A percentile compares a stretch with the other conserved stretches of the same genome.
Conservation (phyloP, 1,284 basidiomycete species). For the Cutaneotrichosporon mucoides region DNA sequence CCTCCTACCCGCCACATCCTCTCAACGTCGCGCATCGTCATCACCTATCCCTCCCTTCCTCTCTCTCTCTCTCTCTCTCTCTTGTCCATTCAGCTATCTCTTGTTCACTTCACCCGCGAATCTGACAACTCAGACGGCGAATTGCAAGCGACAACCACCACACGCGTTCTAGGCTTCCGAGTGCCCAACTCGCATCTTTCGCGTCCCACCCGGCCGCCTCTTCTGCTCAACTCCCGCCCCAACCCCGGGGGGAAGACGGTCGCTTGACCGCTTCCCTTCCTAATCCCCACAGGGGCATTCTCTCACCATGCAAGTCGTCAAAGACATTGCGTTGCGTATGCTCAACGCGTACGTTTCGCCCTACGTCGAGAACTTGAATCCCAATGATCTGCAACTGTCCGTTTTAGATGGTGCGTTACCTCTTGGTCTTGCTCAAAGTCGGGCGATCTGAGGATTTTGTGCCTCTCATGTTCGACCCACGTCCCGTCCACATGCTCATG, state of each 20-base stretch:
- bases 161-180: too few relatives aligned
- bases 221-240: background rate
- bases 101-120: too few relatives aligned
- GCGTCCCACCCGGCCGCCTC: background rate
- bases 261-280: constrained; percentile 5
- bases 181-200: background rate
- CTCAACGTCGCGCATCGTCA: background rate
- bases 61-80: background rate
- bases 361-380: constrained; percentile 95
- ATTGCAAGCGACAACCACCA: too few relatives aligned
- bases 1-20: background rate
- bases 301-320: constrained; percentile 41
- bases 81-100: too few relatives aligned
- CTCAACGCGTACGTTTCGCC: constrained; percentile 90
- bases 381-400: constrained; percentile 91
- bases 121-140: too few relatives aligned
- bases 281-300: constrained; percentile 4
- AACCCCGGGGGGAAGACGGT: constrained; percentile 5
- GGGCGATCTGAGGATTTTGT: too few relatives aligned
- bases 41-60: background rate
- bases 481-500: background rate
- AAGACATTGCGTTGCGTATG: constrained; percentile 50
- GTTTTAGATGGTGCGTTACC: constrained; percentile 71
- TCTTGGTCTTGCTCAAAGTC: too few relatives aligned
- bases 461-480: too few relatives aligned